phyloP scores from a whole-genome alignment of 169 alveolate genomes.

The Sarcocystis neurona region DNA sequence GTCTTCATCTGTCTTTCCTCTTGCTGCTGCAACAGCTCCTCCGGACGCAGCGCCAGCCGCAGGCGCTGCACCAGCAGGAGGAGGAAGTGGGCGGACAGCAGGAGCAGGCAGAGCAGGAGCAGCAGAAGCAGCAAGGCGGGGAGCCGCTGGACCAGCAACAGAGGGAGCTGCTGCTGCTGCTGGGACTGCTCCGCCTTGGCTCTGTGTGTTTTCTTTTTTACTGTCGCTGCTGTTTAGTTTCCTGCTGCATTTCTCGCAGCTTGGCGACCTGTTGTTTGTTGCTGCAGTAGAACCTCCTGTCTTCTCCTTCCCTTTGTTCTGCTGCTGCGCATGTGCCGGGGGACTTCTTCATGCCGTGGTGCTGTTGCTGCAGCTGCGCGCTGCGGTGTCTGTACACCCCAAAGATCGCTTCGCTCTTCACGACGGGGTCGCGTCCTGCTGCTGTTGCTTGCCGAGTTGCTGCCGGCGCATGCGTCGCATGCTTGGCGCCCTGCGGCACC shows the following conservation, averaged over 20 bases:
- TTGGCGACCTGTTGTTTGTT: slow-evolving; percentile 9
- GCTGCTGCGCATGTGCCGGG: not conserved
- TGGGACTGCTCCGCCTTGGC: not conserved
- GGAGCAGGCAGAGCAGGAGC: no score
- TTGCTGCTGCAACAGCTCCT: not conserved
- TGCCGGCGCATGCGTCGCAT: not conserved
- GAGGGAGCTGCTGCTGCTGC: no score
- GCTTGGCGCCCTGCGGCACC: not conserved
- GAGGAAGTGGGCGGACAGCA: no score
- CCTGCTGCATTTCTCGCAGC: not conserved
- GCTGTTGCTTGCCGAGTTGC: no score
- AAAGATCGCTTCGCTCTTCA: not conserved
- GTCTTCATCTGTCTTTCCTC: not conserved
- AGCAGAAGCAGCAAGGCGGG: no score
- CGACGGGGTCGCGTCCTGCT: not conserved
- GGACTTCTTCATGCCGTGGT: not conserved
- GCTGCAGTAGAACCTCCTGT: not conserved
- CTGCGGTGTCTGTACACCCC: not conserved
- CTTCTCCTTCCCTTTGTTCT: slow-evolving; percentile 7
- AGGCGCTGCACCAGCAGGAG: no score
- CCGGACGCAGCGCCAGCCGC: no score
- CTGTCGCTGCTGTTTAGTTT: not conserved
- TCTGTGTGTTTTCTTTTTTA: not conserved
- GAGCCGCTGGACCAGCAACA: no score
- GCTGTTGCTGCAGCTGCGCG: slow-evolving; percentile 15